Evolutionary conservation across 1,284 basidiomycete genomes (phyloP), one percentile per base, ranked within the genome.

Genomic region (Coniferiporia weirii): DNA sequence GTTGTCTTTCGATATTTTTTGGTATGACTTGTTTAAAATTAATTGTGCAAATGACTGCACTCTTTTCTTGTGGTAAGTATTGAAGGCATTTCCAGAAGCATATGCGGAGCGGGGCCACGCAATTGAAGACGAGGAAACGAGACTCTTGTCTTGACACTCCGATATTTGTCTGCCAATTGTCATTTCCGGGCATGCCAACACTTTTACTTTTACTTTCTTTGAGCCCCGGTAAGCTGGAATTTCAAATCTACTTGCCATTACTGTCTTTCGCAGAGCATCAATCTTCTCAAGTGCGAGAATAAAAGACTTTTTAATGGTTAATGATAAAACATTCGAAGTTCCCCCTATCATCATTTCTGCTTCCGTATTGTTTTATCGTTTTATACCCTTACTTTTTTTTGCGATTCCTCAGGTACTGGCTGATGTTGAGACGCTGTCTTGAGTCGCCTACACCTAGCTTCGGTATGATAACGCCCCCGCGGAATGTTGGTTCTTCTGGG

Each of bases 361-460:
- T 27, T 27, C 5, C 27, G 27, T 12, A 19, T 19, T 9, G 44
- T 9, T 17, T 17, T 44, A 54, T 34, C n/a, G 20, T 56, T 59
- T 79, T 32, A 53, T 54, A 15, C 50, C 45, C 44, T 46, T n/a
- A 46, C 44, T 9, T 20, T 52, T 38, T 10, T 35, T 48, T 64
- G 34, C 56, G 15, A 12, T 15, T 55, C 9, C 17, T 40, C 40
- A 79, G 81, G 58, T 86, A 98, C 71, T 85, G 94, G 10, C 80
- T 98, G 43, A 96, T 98, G 95, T 86, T 98, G 57, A 86, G 95
- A 20, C 85, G 95, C 3, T 94, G 91, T 69, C 84, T 98, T 55
- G 87, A 92, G 65, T 84, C 81, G 12, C 77, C 83, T 4, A 77
- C 75, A 27, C 91, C 90, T 12, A 76, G 79, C 20, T 97, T 98